phyloP scores from a whole-genome alignment of 257 asterid species.

The Striga asiatica region DNA sequence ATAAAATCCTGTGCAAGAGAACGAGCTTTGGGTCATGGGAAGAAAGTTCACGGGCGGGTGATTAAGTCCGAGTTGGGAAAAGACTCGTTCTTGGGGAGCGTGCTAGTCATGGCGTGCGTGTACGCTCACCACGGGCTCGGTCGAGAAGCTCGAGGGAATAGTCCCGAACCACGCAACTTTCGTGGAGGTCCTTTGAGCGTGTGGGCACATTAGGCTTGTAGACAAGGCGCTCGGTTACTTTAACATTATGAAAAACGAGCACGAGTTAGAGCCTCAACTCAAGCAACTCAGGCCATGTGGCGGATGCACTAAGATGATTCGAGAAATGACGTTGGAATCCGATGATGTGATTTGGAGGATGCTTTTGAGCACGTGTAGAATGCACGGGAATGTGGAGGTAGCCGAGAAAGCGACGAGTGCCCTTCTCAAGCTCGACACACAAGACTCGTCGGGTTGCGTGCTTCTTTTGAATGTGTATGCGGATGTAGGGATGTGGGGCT shows the following conservation, averaged over 20 bases:
- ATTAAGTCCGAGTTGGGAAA: conserved; percentile 64
- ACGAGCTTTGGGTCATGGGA: conserved; percentile 45
- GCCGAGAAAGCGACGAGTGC: conserved; percentile 67
- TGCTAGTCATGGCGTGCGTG: conserved; percentile 62
- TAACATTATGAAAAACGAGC: conserved; percentile 39
- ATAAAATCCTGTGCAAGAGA: conserved; percentile 81
- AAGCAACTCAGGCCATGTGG: conserved; percentile 60
- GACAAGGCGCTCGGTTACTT: conserved; percentile 54
- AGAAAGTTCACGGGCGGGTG: conserved; percentile 59
- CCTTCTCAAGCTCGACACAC: conserved; percentile 55
- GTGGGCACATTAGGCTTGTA: conserved; percentile 74
- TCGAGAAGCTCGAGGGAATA: conserved; percentile 41
- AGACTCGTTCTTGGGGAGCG: conserved; percentile 78
- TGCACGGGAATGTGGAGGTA: conserved; percentile 66
- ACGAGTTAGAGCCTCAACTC: conserved; percentile 54
- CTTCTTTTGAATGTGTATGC: conserved; percentile 75
- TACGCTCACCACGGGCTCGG: conserved; percentile 78
- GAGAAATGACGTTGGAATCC: conserved; percentile 71
- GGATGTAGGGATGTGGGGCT: conserved; percentile 73
- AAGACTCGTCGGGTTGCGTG: conserved; percentile 68
- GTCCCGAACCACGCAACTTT: conserved; percentile 78
- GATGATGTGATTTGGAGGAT: conserved; percentile 86
- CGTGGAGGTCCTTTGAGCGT: conserved; percentile 83
- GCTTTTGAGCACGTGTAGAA: conserved; percentile 71
- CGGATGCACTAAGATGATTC: conserved; percentile 57